Percentiles rank a stretch among this genome's conserved stretches.
Conservation (phyloP, 148 eudicot genomes). For the Oxyria digyna region DNA sequence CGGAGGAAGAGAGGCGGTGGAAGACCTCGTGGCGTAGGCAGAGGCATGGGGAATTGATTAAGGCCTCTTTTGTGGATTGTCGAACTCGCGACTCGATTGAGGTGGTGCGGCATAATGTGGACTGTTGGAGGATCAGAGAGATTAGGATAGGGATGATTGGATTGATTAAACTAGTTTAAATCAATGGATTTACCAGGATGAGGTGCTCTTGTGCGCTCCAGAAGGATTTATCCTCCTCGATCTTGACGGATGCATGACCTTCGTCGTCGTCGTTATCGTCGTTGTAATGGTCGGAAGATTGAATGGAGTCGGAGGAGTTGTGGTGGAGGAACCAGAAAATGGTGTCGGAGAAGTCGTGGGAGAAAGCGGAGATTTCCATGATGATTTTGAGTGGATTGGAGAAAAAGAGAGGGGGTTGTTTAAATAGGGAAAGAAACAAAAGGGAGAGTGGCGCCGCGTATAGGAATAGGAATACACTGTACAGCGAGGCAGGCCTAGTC, state of each 20-base stretch:
- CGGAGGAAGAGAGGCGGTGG: conserved; percentile 11
- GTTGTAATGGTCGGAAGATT: background rate
- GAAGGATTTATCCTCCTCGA: conserved; percentile 17
- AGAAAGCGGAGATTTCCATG: background rate
- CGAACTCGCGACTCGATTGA: conserved; percentile 18
- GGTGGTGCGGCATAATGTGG: conserved; percentile 15
- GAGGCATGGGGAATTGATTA: conserved; percentile 5
- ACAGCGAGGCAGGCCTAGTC: background rate
- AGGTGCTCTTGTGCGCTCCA: conserved; percentile 19
- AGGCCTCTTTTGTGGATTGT: conserved; percentile 18
- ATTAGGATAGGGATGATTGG: background rate
- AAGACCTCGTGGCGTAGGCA: conserved; percentile 17
- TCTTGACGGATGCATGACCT: conserved; percentile 4
- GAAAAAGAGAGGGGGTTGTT: background rate
- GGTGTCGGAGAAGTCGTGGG: conserved; percentile 8
- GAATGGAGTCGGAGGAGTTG: background rate
- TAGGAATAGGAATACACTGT: background rate
- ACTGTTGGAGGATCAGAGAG: conserved; percentile 5
- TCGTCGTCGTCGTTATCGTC: conserved; percentile 10
- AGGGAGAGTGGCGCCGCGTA: background rate
- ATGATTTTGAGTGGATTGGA: background rate
- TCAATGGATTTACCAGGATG: conserved; percentile 4
- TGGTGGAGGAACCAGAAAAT: conserved; percentile 24
- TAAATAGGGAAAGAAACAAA: background rate
- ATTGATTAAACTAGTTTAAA: background rate